Evolutionary conservation across 2,329 filamentous ascomycete genomes (phyloP).

Genomic region (Aspergillus ibericus): DNA sequence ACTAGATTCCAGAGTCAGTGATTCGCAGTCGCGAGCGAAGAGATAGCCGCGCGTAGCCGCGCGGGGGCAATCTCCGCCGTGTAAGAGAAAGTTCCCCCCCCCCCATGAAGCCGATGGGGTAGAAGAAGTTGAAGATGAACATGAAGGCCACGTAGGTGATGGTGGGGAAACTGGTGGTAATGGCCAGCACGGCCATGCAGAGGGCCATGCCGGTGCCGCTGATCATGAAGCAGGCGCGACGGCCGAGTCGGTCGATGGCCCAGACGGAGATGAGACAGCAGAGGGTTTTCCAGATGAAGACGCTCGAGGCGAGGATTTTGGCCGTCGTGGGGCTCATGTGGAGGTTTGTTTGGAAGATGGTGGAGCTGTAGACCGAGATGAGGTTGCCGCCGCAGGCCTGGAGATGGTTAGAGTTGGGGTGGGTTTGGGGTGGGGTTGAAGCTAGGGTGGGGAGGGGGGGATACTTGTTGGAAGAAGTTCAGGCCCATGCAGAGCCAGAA

Average conservation of each 20-base stretch:
- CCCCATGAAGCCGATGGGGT: conserved; percentile 11
- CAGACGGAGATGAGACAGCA: conserved; percentile 9
- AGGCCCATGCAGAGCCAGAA: conserved; percentile 49
- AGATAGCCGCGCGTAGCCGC: conserved; percentile 6
- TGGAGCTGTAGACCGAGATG: conserved; percentile 43
- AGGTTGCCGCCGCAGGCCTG: conserved; percentile 24
- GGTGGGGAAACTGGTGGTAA: conserved; percentile 4
- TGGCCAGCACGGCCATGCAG: conserved; percentile 13
- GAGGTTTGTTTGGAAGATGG: conserved; percentile 11
- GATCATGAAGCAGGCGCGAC: conserved; percentile 10
- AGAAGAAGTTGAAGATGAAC: conserved; percentile 12
- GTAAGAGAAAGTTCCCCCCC: conserved; percentile 7
- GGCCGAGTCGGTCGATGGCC: conserved; percentile 12
- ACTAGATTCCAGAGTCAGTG: conserved; percentile 14
- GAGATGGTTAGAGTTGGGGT: not conserved
- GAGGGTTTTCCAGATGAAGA: conserved; percentile 14
- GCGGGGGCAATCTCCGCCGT: conserved; percentile 10
- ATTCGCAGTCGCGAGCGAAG: conserved; percentile 11
- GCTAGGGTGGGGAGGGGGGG: not conserved
- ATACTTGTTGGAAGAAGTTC: conserved; percentile 47
- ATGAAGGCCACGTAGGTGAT: conserved; percentile 1
- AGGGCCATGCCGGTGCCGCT: conserved; percentile 9
- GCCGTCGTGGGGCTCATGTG: not conserved
- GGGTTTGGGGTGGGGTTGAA: not conserved
- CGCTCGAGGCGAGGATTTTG: conserved; percentile 7